Conservation (phyloP, 192 early-diverging fungal genomes). For the Entomortierella lignicola region DNA sequence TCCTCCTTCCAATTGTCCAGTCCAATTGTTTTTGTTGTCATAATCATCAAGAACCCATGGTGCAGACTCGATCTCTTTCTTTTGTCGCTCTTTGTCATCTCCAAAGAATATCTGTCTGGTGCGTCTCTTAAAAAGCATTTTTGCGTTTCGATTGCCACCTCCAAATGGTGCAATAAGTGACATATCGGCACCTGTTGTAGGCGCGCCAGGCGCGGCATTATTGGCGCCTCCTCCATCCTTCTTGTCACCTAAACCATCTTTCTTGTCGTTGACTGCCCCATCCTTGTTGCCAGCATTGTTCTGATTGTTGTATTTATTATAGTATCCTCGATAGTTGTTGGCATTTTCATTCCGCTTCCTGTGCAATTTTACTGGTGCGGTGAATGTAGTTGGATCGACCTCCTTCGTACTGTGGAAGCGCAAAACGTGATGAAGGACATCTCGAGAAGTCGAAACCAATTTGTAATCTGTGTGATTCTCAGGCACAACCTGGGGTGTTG, state of each 20-base stretch:
- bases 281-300: constrained; percentile 11
- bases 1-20: constrained; percentile 76
- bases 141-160: constrained; percentile 79
- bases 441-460: constrained; percentile 65
- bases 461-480: constrained; percentile 70
- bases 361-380: constrained; percentile 68
- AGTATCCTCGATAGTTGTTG: constrained; percentile 23
- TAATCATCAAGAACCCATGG: constrained; percentile 86
- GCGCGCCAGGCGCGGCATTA: constrained; percentile 28
- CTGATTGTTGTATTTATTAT: constrained; percentile 18
- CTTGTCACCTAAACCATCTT: constrained; percentile 4
- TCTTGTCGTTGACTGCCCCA: constrained; percentile 3
- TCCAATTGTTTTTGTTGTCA: constrained; percentile 73
- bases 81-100: constrained; percentile 75
- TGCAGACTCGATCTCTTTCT: constrained; percentile 78
- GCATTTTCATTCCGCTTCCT: constrained; percentile 53
- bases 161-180: constrained; percentile 79
- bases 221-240: background rate
- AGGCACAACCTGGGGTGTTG: constrained; percentile 27
- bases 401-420: constrained; percentile 67
- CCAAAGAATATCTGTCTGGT: constrained; percentile 84
- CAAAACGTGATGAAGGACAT: constrained; percentile 74
- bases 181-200: constrained; percentile 67
- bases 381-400: constrained; percentile 65
- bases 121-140: constrained; percentile 83